Evolutionary conservation across 768 basidiomycete species (phyloP).

Genomic region (Lentinula lateritia): DNA sequence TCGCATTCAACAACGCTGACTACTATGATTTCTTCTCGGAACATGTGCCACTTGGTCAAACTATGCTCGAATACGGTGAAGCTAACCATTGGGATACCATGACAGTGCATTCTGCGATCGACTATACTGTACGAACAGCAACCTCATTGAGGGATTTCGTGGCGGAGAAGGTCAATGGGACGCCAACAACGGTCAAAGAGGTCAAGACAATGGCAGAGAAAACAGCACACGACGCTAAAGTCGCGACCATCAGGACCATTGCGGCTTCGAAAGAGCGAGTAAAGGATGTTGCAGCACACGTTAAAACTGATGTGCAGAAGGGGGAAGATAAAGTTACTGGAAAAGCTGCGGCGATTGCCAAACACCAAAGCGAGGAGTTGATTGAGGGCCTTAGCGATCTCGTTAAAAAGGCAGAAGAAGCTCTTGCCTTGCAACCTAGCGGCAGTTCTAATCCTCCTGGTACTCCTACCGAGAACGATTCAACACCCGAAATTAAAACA

Average conservation of each 20-base stretch:
- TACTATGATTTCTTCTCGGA: conserved; percentile 88
- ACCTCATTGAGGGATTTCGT: conserved; percentile 46
- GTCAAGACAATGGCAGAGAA: conserved; percentile 28
- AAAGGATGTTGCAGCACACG: conserved; percentile 34
- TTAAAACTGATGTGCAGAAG: conserved; percentile 46
- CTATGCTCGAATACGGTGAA: conserved; percentile 80
- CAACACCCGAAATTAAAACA: conserved; percentile 9
- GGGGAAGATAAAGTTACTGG: conserved; percentile 23
- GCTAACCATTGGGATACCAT: conserved; percentile 72
- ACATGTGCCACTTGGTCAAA: conserved; percentile 70
- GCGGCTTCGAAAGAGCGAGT: conserved; percentile 41
- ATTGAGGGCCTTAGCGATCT: conserved; percentile 65
- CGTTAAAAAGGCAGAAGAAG: conserved; percentile 67
- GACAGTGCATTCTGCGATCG: conserved; percentile 54
- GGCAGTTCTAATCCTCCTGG: conserved; percentile 12
- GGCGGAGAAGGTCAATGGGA: conserved; percentile 43
- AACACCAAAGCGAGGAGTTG: conserved; percentile 42
- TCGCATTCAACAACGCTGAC: conserved; percentile 67
- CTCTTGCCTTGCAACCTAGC: conserved; percentile 43
- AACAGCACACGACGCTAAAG: conserved; percentile 34
- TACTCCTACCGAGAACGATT: neutral
- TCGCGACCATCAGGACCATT: conserved; percentile 29
- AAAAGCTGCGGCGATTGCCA: conserved; percentile 37
- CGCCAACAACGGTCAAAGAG: conserved; percentile 20
- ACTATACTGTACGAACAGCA: conserved; percentile 44